Evolutionary conservation across 2,329 filamentous ascomycete genomes (phyloP).

Genomic region (Aspergillus udagawae): DNA sequence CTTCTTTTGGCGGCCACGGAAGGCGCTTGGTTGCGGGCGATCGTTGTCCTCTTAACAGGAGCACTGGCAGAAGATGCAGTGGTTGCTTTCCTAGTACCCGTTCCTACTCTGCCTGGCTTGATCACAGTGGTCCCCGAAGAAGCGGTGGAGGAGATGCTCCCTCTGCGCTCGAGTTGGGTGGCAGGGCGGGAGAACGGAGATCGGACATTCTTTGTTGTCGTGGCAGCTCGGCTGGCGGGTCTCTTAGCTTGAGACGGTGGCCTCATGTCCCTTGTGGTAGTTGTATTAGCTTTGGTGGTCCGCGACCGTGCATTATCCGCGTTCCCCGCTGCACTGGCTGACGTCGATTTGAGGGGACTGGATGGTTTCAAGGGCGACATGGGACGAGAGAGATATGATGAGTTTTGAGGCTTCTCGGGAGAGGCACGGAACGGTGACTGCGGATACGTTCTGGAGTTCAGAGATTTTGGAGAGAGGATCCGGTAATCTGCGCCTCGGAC

Average conservation of each 20-base stretch:
- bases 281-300: slow-evolving; percentile 22
- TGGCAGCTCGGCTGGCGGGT: slow-evolving; percentile 27
- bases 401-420: slow-evolving; percentile 43
- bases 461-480: slow-evolving; percentile 76
- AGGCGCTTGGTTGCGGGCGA: slow-evolving; percentile 27
- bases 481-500: slow-evolving; percentile 49
- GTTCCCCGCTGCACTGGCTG: slow-evolving; percentile 15
- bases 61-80: slow-evolving; percentile 21
- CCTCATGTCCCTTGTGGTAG: slow-evolving; percentile 23
- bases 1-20: slow-evolving; percentile 34
- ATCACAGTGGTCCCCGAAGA: slow-evolving; percentile 38
- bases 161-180: slow-evolving; percentile 37
- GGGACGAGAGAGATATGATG: slow-evolving; percentile 56
- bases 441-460: slow-evolving; percentile 68
- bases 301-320: slow-evolving; percentile 18
- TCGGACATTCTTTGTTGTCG: slow-evolving; percentile 23
- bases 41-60: slow-evolving; percentile 27
- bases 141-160: slow-evolving; percentile 34
- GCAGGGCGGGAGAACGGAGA: slow-evolving; percentile 33
- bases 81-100: slow-evolving; percentile 28
- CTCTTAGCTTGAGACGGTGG: slow-evolving; percentile 27
- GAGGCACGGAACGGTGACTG: slow-evolving; percentile 50
- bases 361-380: slow-evolving; percentile 60
- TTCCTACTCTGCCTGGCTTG: slow-evolving; percentile 26
- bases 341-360: slow-evolving; percentile 33